Base-by-base conservation (phyloP, 2,329 filamentous ascomycete species). In the Aspergillus sp. region DNA sequence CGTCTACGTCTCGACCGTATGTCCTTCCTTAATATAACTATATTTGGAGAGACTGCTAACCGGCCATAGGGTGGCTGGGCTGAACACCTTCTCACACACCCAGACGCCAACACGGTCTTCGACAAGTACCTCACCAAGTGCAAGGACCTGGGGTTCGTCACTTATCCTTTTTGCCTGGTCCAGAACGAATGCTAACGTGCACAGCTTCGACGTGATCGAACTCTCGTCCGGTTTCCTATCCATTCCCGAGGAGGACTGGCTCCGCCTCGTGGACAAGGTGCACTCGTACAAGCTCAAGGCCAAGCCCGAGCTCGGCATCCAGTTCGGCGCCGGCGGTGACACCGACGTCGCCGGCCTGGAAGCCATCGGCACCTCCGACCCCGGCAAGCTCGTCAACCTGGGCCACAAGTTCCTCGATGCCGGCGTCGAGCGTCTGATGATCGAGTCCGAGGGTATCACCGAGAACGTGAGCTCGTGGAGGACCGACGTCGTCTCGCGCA, bases 361-460 rank as follows among this genome's bases (percentile, higher is more conserved):
- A 59, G 63, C 65, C 4, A 65, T 75, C 12, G 75, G 73, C 3
- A 74, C 74, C 7, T 73, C 69, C 4, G 74, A 77, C 50, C 73
- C 74, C 0, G 63, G 64, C 9, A 75, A 74, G 49, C 57, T 79
- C 29, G 66, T 78, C 19, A 70, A 73, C 46, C 57, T 78, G 51
- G 75, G 73, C 7, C 71, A 64, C 48, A 64, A 65, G 38, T 79
- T 79, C 51, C 65, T 79, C 10, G 66, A 73, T 12, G 71, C 67
- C 0, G 76, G 76, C 0, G 75, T 80, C 3, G 75, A 79, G 57
- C 64, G 75, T 6, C 66, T 79, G 54, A 80, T 80, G 76, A 76
- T 79, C 46, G 75, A 80, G 56, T 78, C 74, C n/a, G 76, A 79
- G 60, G 76, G 76, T 0, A 79, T 80, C 52, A 79, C 76, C 0